These are phyloP conservation scores for Phylloporus arenicola DNA, from an alignment of 768 basidiomycete species.

Conservation along the genomic window DNA sequence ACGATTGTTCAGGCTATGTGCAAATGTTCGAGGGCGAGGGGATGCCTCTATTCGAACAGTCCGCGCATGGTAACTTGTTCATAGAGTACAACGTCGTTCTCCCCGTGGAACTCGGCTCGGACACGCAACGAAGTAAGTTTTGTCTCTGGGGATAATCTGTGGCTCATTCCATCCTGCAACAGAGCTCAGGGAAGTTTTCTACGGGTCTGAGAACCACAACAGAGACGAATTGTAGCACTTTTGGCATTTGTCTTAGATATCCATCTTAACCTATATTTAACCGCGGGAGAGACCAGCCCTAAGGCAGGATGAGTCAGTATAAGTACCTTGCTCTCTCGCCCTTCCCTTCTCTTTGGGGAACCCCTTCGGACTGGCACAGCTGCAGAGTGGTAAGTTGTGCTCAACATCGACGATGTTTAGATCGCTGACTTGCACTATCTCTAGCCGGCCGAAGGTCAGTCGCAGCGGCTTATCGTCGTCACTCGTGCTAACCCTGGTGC, in stretches of 20 bases:
- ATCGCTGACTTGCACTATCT: constrained; percentile 6
- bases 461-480: neutral
- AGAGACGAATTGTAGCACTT: constrained; percentile 39
- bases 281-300: constrained; percentile 30
- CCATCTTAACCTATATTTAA: constrained; percentile 1
- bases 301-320: constrained; percentile 10
- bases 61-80: constrained; percentile 72
- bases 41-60: too few relatives aligned
- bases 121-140: constrained; percentile 65
- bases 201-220: constrained; percentile 26
- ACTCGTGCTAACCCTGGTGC: neutral
- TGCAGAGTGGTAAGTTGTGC: constrained; percentile 6
- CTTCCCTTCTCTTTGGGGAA: constrained; percentile 22
- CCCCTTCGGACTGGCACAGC: constrained; percentile 29
- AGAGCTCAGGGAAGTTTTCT: constrained; percentile 57
- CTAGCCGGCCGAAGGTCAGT: constrained; percentile 3
- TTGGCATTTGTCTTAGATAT: constrained; percentile 2
- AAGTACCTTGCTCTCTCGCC: constrained; percentile 1
- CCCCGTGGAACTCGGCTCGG: constrained; percentile 45
- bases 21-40: constrained; percentile 85
- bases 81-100: constrained; percentile 95
- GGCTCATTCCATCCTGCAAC: constrained; percentile 12
- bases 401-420: neutral
- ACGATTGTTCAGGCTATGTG: constrained; percentile 61
- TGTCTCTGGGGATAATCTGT: neutral